These are phyloP conservation scores for Citrullus mucosospermus DNA, from an alignment of 306 rosid genomes.

Conservation along the genomic window DNA sequence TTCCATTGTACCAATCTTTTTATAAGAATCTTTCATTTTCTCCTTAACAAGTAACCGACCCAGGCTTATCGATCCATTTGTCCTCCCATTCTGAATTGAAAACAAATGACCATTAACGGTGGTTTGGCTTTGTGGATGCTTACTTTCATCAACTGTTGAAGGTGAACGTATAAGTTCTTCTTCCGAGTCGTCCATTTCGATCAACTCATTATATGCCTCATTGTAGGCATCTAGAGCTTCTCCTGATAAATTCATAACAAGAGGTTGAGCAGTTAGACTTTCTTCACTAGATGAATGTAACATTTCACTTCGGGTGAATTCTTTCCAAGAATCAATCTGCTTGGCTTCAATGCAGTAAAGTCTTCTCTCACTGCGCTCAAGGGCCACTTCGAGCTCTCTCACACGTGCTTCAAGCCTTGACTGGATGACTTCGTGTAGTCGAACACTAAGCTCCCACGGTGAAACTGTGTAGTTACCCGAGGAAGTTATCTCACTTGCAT, in stretches of 20 bases:
- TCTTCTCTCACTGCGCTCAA: constrained; percentile 46
- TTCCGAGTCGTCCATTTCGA: constrained; percentile 32
- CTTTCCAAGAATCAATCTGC: constrained; percentile 16
- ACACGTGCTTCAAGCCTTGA: constrained; percentile 56
- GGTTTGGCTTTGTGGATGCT: background rate
- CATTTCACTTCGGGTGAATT: constrained; percentile 13
- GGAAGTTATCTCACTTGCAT: constrained; percentile 18
- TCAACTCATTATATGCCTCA: constrained; percentile 44
- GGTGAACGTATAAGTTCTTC: constrained; percentile 25
- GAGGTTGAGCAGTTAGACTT: constrained; percentile 16
- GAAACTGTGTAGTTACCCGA: constrained; percentile 53
- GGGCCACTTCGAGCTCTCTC: constrained; percentile 64
- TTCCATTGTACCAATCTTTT: constrained; percentile 9
- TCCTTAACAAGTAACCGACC: background rate
- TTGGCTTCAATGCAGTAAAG: constrained; percentile 18
- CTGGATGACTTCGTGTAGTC: constrained; percentile 63
- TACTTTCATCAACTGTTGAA: constrained; percentile 13
- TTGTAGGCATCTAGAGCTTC: constrained; percentile 49
- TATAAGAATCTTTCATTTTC: background rate
- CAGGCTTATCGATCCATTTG: background rate
- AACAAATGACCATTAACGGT: background rate
- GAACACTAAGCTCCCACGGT: constrained; percentile 54
- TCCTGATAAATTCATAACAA: constrained; percentile 40
- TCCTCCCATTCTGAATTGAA: background rate
- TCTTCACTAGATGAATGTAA: constrained; percentile 17